A percentile compares a stretch with the other conserved stretches of the same genome.
Conservation (phyloP, 305 asterid genomes). For the Fraxinus floribunda region DNA sequence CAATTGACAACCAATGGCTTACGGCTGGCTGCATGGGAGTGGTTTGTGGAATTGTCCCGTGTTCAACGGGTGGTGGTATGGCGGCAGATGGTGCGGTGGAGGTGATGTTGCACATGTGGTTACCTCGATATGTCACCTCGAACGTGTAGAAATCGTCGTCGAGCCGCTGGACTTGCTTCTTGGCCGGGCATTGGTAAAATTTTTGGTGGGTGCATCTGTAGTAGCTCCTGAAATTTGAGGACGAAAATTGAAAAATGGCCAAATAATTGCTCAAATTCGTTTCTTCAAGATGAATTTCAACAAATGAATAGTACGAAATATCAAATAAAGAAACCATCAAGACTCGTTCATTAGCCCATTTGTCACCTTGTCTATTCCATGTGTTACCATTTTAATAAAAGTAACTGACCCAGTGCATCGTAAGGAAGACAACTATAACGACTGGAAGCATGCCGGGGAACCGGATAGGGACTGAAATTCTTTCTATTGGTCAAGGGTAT, state of each 20-base stretch:
- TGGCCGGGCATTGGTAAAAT: conserved; percentile 66
- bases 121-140: conserved; percentile 60
- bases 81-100: conserved; percentile 65
- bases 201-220: conserved; percentile 84
- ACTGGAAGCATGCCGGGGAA: not conserved
- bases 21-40: conserved; percentile 18
- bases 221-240: conserved; percentile 55
- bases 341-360: not conserved
- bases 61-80: conserved; percentile 28
- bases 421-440: not conserved
- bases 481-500: not conserved
- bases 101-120: conserved; percentile 67
- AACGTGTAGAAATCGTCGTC: conserved; percentile 59
- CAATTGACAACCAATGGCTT: conserved; percentile 67
- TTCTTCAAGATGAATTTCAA: not conserved
- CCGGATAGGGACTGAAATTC: not conserved
- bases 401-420: too few species aligned
- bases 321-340: not conserved
- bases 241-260: not conserved
- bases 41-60: conserved; percentile 17
- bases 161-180: conserved; percentile 77
- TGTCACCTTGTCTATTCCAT: not conserved
- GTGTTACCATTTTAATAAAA: not conserved
- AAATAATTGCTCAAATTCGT: not conserved
- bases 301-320: not conserved